A percentile compares a stretch with the other conserved stretches of the same genome.
Evolutionary conservation across 805 yeast species (phyloP).

Genomic region (Candida succiphila): DNA sequence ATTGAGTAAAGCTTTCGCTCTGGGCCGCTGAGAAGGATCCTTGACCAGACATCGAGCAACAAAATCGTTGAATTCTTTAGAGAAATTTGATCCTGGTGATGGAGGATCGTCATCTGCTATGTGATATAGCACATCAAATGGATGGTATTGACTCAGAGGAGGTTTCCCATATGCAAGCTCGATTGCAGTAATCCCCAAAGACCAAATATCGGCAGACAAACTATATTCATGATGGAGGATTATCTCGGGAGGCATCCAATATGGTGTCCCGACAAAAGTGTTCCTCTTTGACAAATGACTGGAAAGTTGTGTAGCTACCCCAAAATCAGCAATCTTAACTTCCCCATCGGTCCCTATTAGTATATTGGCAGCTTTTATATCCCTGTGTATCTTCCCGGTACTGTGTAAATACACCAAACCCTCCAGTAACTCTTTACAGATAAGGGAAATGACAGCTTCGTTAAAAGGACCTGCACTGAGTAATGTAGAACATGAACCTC

Average conservation of each 20-base stretch:
- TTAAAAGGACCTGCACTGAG: slow-evolving; percentile 48
- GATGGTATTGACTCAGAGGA: slow-evolving; percentile 47
- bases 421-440: slow-evolving; percentile 43
- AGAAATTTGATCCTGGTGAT: slow-evolving; percentile 21
- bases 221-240: slow-evolving; percentile 45
- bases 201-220: slow-evolving; percentile 74
- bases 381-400: slow-evolving; percentile 80
- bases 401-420: slow-evolving; percentile 61
- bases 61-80: slow-evolving; percentile 51
- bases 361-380: slow-evolving; percentile 89
- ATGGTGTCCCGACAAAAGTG: slow-evolving; percentile 52
- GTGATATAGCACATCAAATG: slow-evolving; percentile 42
- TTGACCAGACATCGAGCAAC: slow-evolving; percentile 60
- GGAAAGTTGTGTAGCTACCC: slow-evolving; percentile 76
- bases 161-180: slow-evolving; percentile 69
- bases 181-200: slow-evolving; percentile 68
- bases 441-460: slow-evolving; percentile 43
- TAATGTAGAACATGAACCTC: slow-evolving; percentile 65
- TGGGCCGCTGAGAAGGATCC: slow-evolving; percentile 58
- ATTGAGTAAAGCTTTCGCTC: slow-evolving; percentile 48
- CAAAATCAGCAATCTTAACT: slow-evolving; percentile 90
- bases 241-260: slow-evolving; percentile 60
- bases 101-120: slow-evolving; percentile 44
- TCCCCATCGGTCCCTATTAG: slow-evolving; percentile 59
- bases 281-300: slow-evolving; percentile 42